Evolutionary conservation across 441 rosid genomes (phyloP), one percentile per base, ranked within the genome.

Genomic region (Biscutella auriculata): DNA sequence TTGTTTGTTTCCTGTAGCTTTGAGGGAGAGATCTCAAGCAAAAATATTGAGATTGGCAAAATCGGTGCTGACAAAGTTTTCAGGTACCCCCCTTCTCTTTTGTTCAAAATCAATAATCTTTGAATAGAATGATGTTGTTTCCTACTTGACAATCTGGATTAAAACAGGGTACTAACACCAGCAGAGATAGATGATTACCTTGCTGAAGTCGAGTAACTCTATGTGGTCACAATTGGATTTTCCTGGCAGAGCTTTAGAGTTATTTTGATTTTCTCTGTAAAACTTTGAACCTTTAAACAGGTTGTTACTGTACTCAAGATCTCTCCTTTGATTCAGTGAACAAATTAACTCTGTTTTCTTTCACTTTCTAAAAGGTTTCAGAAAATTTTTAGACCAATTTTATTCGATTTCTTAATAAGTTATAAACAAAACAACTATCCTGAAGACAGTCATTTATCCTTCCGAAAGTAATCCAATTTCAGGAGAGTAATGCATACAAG

Each of bases 31-130:
- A 94, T 94, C 41, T 87, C 96, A 4, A 79, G 88, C 62, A 85
- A 90, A 73, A 94, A 94, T 78, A 90, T 94, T 54, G 99, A 94
- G 76, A 94, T 87, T 65, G 99, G 95, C 57, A 82, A 87, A 48
- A 87, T 94, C 60, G 87, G 89, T 34, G 72, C 82, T 15, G 97
- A 94, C 82, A 87, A 78, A 70, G 83, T 81, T 37, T 94, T 94
- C 83, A 85, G 94, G 99, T 77, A 34, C 26, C 36, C 13, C 6
- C 23, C 23, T 19, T 19, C n/a, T n/a, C n/a, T 53, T 55, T 29
- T 21, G 29, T 53, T 54, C 15, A 23, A 40, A 29, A 57, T 8
- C 21, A 9, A 48, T 4, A 32, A 29, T 16, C 23, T 14, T 30
- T 42, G 39, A 49, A 26, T 12, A 12, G 17, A 57, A 30, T 29